Evolutionary conservation across 805 yeast genomes (phyloP).

Genomic region (Lachancea dasiensis): DNA sequence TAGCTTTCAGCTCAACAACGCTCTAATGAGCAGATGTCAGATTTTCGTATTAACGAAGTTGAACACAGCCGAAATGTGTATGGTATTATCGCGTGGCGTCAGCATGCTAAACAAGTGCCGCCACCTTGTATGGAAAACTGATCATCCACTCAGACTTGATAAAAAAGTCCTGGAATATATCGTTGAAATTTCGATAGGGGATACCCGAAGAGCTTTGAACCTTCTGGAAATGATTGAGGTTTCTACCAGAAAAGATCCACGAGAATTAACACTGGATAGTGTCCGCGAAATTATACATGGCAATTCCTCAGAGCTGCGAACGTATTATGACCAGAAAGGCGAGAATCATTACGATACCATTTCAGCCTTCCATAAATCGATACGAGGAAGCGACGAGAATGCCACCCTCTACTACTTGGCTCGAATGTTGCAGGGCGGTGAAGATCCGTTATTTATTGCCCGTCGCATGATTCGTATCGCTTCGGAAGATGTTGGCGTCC

Average conservation of each 20-base stretch:
- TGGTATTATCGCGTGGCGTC: conserved; percentile 54
- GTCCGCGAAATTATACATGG: conserved; percentile 41
- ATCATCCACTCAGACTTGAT: conserved; percentile 41
- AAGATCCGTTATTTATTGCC: conserved; percentile 83
- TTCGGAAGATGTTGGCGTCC: conserved; percentile 85
- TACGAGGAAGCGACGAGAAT: conserved; percentile 84
- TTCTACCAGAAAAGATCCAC: conserved; percentile 48
- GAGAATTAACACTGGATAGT: conserved; percentile 20
- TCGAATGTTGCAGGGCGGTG: conserved; percentile 89
- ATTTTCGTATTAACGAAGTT: conserved; percentile 63
- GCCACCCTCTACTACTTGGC: conserved; percentile 85
- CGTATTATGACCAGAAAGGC: conserved; percentile 72
- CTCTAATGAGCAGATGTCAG: conserved; percentile 78
- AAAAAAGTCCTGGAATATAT: conserved; percentile 59
- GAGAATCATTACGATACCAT: conserved; percentile 94
- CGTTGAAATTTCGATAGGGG: conserved; percentile 76
- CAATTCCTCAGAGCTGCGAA: conserved; percentile 37
- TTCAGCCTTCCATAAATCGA: conserved; percentile 89
- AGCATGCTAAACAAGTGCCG: conserved; percentile 54
- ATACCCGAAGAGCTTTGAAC: conserved; percentile 78
- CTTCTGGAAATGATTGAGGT: conserved; percentile 72
- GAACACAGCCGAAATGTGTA: conserved; percentile 40
- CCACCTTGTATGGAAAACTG: conserved; percentile 39
- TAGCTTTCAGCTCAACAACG: conserved; percentile 71
- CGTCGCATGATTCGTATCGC: conserved; percentile 93